Percentiles rank a stretch among this genome's conserved stretches.
phyloP scores from a whole-genome alignment of 331 rosid genomes.

The Saraca asoca region DNA sequence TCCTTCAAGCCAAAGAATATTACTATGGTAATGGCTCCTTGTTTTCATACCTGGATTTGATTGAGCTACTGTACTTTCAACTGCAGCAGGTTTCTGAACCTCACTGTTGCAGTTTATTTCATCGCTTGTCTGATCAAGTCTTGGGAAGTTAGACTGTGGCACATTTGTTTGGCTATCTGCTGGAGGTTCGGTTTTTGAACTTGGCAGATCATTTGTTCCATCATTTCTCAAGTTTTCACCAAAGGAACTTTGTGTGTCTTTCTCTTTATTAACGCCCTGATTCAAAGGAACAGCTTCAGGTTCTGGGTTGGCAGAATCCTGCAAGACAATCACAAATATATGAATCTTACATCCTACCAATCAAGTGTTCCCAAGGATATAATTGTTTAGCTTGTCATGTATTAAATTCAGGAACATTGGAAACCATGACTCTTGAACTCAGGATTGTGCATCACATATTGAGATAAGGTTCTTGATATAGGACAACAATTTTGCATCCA shows the following conservation, averaged over 20 bases:
- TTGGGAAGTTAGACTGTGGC: conserved; percentile 33
- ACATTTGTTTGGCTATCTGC: neutral
- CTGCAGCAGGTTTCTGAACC: conserved; percentile 39
- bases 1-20: conserved; percentile 3
- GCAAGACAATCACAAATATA: conserved; percentile 35
- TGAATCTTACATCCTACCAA: conserved; percentile 16
- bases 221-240: conserved; percentile 29
- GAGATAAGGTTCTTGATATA: too few species aligned
- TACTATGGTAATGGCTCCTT: conserved; percentile 2
- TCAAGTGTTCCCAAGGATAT: neutral
- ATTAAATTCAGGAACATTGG: too few species aligned
- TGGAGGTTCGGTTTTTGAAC: neutral
- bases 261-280: conserved; percentile 34
- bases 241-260: conserved; percentile 33
- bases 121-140: conserved; percentile 32
- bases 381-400: too few species aligned
- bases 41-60: conserved; percentile 57
- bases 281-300: conserved; percentile 47
- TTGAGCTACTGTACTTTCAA: conserved; percentile 38
- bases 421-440: too few species aligned
- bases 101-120: conserved; percentile 36
- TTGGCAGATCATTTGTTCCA: conserved; percentile 8
- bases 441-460: too few species aligned
- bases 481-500: too few species aligned
- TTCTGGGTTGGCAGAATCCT: conserved; percentile 54